Base-by-base conservation (phyloP, 139 green algal genomes). In the Volvox africanus region DNA sequence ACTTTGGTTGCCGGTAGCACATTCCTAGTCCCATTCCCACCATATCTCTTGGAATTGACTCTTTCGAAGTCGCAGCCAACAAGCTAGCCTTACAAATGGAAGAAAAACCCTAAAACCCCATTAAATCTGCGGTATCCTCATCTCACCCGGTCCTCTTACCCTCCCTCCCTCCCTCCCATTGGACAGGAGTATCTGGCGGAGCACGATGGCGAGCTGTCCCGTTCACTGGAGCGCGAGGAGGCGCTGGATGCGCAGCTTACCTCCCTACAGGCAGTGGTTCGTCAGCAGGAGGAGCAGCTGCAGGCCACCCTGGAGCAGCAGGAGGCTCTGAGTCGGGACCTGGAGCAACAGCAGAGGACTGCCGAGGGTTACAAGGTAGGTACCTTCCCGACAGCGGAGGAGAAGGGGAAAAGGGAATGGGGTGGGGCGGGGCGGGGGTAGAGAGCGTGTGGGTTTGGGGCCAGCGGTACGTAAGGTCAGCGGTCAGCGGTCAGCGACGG, bases 221-320 rank as follows among this genome's bases (percentile, higher is more conserved):
- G 69, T 36, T 82, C 69, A 2, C 85, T 89, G 85, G 85, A 89
- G 37, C 85, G 85, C n/a, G 85, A 89, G 68, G 85, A 89, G 85
- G 85, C 85, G 37, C 69, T 89, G 85, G 85, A 89, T 68, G 28
- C 19, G 69, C 85, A 89, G 85, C 69, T 89, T 35, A 82, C 37
- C 44, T 55, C 33, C n/a, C 85, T 89, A 68, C 85, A 89, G 85
- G 44, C 17, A 1, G 85, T 82, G 37, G 85, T 82, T 55, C 32
- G 35, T 36, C 69, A 89, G 69, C 85, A 89, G 68, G 69, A 89
- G 85, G 50, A 55, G 69, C 69, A 71, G 85, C 69, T 89, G 85
- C 28, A 3, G 28, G n/a, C 28, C 0, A 50, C 85, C 21, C 26
- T 73, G 85, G 69, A 82, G 69, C 85, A 37, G 28, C 69, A 82